Evolutionary conservation across 73 alveolate genomes (phyloP), one percentile per base, ranked within the genome.

Genomic region (Paramecium octaurelia): DNA sequence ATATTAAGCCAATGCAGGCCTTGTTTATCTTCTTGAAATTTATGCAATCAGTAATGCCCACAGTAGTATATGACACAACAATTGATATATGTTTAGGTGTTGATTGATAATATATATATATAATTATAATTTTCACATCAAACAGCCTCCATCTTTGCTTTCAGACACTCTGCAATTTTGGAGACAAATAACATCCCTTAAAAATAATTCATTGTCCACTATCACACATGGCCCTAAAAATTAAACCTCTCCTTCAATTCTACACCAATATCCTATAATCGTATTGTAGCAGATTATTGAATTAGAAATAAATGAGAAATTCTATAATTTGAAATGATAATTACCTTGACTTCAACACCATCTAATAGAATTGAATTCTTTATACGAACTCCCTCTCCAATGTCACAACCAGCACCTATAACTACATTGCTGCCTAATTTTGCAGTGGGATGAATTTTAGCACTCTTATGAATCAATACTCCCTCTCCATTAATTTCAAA

Each of bases 361-460:
- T 93, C 96, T 46, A 68, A 38, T n/a, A 93, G 76, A 18, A 93
- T 69, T 8, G 96, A 93, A 91, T 96, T 94, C 50, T 86, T 86
- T 12, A 96, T 94, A 58, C 97, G 94, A 20, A 95, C 95, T n/a
- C 99, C 99, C 6, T 94, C 95, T 29, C 96, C 97, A 16, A 98
- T 93, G 3, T 68, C 97, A 85, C 99, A 96, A 70, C 97, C 96
- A 14, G 98, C 98, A 12, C 99, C 99, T 58, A 98, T 95, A 23
- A 94, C 96, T 24, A 97, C 99, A 94, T 98, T 95, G 18, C 99
- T 99, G 0, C 99, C 99, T 16, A 98, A 95, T 54, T 42, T 80
- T 2, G 99, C 98, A 8, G 98, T n/a, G 3, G 96, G 96, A 60
- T 87, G 92, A 14, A 92, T 42, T 43, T 88, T 92, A 23, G 95